A percentile compares a stretch with the other conserved stretches of the same genome.
phyloP scores from a whole-genome alignment of 2,329 filamentous ascomycete species.

The Furcasterigmium sp. region DNA sequence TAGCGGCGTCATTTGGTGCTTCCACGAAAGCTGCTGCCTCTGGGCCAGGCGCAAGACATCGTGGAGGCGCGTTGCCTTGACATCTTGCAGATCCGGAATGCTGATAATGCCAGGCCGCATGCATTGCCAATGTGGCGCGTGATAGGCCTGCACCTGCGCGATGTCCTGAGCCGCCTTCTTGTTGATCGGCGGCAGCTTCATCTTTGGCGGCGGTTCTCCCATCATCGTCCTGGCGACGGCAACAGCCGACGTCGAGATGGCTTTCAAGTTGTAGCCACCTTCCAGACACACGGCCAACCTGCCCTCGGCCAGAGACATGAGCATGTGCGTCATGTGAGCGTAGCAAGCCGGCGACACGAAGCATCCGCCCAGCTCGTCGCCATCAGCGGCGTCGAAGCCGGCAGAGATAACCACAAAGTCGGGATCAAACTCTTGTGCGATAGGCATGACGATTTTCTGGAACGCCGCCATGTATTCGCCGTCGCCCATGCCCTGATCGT shows the following conservation, averaged over 20 bases:
- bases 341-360: conserved; percentile 90
- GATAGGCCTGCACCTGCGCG: conserved; percentile 53
- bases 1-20: conserved; percentile 73
- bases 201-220: conserved; percentile 77
- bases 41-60: conserved; percentile 79
- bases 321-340: conserved; percentile 98
- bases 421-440: conserved; percentile 87
- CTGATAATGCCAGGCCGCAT: conserved; percentile 66
- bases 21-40: conserved; percentile 62
- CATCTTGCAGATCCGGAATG: conserved; percentile 42
- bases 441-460: conserved; percentile 93
- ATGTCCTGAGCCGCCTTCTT: conserved; percentile 51
- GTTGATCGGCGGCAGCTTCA: conserved; percentile 51
- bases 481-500: conserved; percentile 79
- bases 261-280: conserved; percentile 89
- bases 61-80: conserved; percentile 62
- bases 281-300: conserved; percentile 91
- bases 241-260: conserved; percentile 87
- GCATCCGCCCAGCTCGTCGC: conserved; percentile 88
- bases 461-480: conserved; percentile 97
- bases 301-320: conserved; percentile 88
- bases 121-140: conserved; percentile 78
- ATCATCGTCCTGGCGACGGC: conserved; percentile 90
- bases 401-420: conserved; percentile 94
- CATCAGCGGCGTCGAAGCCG: conserved; percentile 91